A percentile compares a stretch with the other conserved stretches of the same genome.
phyloP scores from a whole-genome alignment of 257 asterid species.

The Scutellaria galericulata region DNA sequence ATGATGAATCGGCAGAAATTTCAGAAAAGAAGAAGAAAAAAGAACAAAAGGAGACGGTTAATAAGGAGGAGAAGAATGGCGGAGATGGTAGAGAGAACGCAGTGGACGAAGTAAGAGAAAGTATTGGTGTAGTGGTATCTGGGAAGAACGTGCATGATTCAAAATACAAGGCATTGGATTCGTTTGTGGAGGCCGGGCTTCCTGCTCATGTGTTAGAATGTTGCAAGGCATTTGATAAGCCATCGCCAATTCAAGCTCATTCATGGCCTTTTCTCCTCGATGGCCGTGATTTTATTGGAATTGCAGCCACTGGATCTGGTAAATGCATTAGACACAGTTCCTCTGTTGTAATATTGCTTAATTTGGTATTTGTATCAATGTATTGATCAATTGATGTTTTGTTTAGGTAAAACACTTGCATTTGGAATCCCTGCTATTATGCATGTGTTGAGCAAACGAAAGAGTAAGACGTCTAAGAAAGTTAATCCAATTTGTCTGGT shows the following conservation, averaged over 20 bases:
- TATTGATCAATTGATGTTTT: conserved; percentile 23
- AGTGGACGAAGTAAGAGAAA: conserved; percentile 54
- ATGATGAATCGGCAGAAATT: conserved; percentile 41
- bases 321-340: background rate
- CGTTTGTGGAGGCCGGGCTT: conserved; percentile 74
- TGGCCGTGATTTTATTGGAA: conserved; percentile 94
- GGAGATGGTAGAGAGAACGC: conserved; percentile 23
- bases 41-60: conserved; percentile 30
- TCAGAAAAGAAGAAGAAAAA: conserved; percentile 43
- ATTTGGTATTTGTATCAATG: background rate
- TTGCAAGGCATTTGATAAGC: conserved; percentile 83
- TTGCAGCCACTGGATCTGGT: conserved; percentile 98
- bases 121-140: conserved; percentile 67
- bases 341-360: background rate
- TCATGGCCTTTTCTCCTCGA: conserved; percentile 95
- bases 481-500: conserved; percentile 78
- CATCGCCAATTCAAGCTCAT: conserved; percentile 93
- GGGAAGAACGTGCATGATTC: conserved; percentile 69
- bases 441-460: conserved; percentile 70
- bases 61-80: conserved; percentile 26
- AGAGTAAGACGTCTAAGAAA: conserved; percentile 50
- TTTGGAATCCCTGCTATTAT: conserved; percentile 92
- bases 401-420: conserved; percentile 90
- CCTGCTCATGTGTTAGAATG: conserved; percentile 69
- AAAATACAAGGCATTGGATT: conserved; percentile 65